Evolutionary conservation across 140 eudicot species (phyloP).

Genomic region (Eryngium alpinum): DNA sequence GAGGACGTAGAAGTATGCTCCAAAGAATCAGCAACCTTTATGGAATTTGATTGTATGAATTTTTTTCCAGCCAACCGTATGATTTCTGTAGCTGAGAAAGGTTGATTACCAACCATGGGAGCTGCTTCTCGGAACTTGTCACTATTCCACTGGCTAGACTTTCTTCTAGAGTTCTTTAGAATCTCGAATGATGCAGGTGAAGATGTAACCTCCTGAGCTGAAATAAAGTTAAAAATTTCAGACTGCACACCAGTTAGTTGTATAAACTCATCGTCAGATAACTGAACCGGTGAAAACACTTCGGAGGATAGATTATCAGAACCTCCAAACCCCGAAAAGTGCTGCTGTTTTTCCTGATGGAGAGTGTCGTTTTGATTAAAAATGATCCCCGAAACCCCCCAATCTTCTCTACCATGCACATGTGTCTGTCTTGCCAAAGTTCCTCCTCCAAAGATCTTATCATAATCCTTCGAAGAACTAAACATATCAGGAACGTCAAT

Average conservation of each 20-base stretch:
- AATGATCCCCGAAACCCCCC: not conserved
- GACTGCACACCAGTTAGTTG: not conserved
- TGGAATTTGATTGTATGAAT: conserved; percentile 20
- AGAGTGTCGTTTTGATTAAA: not conserved
- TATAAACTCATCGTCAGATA: conserved; percentile 5
- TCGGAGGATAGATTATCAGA: conserved; percentile 1
- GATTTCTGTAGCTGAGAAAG: conserved; percentile 20
- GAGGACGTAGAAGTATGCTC: conserved; percentile 14
- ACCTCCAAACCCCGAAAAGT: not conserved
- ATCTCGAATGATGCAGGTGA: conserved; percentile 18
- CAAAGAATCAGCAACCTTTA: not conserved
- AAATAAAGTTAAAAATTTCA: not conserved
- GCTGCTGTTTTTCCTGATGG: not conserved
- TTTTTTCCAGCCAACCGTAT: conserved; percentile 25
- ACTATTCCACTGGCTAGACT: conserved; percentile 14
- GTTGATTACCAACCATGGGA: not conserved
- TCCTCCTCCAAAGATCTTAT: not conserved
- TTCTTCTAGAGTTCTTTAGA: conserved; percentile 16
- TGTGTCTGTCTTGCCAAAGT: not conserved
- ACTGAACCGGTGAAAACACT: not conserved
- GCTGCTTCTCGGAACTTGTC: not conserved
- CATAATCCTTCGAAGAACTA: not conserved
- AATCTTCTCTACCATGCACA: conserved; percentile 1
- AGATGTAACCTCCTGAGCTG: not conserved
- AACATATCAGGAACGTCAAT: not conserved